phyloP scores from a whole-genome alignment of 2,329 filamentous ascomycete genomes.

The Arthrobotrys sphaeroides region DNA sequence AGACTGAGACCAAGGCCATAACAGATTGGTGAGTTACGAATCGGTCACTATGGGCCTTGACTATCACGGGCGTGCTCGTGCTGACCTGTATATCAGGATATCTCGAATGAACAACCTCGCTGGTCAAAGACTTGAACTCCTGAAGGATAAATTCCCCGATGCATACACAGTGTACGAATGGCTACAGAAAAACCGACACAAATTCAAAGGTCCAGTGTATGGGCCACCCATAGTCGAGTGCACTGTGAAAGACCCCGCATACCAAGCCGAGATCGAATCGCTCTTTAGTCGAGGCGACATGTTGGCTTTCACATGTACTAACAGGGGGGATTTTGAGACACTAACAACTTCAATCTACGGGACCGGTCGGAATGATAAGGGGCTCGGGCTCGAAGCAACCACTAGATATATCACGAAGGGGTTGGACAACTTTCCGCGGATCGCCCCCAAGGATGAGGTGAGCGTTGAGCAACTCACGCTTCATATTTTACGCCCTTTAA shows the following conservation, averaged over 20 bases:
- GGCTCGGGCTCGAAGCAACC: conserved; percentile 74
- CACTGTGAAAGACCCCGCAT: conserved; percentile 76
- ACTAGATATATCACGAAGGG: conserved; percentile 63
- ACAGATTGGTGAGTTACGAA: conserved; percentile 7
- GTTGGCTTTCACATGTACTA: conserved; percentile 77
- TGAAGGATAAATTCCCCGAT: conserved; percentile 71
- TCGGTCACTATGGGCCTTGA: neutral
- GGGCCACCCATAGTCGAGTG: conserved; percentile 84
- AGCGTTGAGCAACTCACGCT: neutral
- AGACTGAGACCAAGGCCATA: neutral
- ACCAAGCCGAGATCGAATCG: conserved; percentile 71
- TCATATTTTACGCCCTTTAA: neutral
- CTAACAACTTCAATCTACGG: conserved; percentile 72
- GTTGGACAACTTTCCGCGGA: conserved; percentile 25
- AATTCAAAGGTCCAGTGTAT: conserved; percentile 79
- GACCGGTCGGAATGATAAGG: conserved; percentile 60
- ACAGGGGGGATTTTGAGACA: conserved; percentile 75
- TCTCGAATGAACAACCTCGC: conserved; percentile 29
- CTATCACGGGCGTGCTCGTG: neutral
- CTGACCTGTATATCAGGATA: conserved; percentile 12
- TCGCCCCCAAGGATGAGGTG: conserved; percentile 23
- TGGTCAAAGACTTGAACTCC: conserved; percentile 75
- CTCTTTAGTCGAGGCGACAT: conserved; percentile 67
- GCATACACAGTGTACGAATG: conserved; percentile 79
- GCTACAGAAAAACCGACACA: conserved; percentile 75